Conservation (phyloP, 768 basidiomycete genomes). For the Lentinula boryana region DNA sequence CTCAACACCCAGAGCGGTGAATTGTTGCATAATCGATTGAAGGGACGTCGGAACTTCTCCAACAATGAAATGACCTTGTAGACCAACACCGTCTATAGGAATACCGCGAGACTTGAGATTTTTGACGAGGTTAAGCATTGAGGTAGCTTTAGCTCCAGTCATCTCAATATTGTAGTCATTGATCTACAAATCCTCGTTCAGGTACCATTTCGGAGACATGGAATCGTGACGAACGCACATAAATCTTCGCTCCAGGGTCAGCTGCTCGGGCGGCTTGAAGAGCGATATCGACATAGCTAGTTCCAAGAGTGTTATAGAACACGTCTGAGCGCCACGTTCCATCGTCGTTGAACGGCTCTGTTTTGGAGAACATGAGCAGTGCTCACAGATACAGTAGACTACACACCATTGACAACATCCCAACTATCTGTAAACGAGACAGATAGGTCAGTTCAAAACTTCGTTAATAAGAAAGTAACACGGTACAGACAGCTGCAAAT, state of each 20-base stretch:
- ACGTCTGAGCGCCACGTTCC: constrained; percentile 48
- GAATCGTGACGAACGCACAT: constrained; percentile 24
- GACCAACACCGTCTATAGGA: constrained; percentile 58
- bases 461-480: not conserved
- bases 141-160: constrained; percentile 46
- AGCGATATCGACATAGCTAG: constrained; percentile 45
- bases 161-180: constrained; percentile 28
- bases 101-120: constrained; percentile 38
- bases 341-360: constrained; percentile 55
- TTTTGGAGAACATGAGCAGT: not conserved
- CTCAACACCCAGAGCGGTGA: constrained; percentile 57
- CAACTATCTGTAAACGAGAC: constrained; percentile 27
- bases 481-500: not conserved
- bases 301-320: constrained; percentile 47
- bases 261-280: constrained; percentile 46
- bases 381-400: not conserved
- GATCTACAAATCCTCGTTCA: constrained; percentile 5
- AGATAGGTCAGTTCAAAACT: not conserved
- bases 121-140: constrained; percentile 47
- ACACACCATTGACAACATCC: constrained; percentile 47
- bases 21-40: constrained; percentile 40
- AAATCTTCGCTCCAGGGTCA: constrained; percentile 52
- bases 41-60: constrained; percentile 44
- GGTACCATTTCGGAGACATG: not conserved
- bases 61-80: constrained; percentile 56